Percentiles rank a stretch among this genome's conserved stretches.
Evolutionary conservation across 2,329 filamentous ascomycete genomes (phyloP).

Genomic region (Ophiocordyceps polyrhachis-furcata): DNA sequence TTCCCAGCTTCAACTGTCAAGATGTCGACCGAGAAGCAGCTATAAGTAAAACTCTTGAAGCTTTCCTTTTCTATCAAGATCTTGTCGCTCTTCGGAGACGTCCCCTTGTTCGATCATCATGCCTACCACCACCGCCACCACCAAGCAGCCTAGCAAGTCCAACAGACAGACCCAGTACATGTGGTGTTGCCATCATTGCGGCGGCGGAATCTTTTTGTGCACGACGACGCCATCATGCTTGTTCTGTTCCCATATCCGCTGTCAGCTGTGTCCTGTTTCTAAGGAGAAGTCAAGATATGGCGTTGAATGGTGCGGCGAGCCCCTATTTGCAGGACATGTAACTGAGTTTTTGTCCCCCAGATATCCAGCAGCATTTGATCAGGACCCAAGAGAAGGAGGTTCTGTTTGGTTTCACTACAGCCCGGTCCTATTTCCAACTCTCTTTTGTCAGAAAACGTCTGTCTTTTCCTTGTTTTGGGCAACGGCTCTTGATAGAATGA

Average conservation of each 20-base stretch:
- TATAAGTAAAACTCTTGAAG: too few species aligned
- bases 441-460: too few species aligned
- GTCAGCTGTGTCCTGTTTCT: background rate
- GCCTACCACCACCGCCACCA: background rate
- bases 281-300: background rate
- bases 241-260: conserved; percentile 1
- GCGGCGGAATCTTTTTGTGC: conserved; percentile 1
- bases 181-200: conserved; percentile 3
- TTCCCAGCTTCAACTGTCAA: background rate
- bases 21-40: background rate
- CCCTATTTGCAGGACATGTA: background rate
- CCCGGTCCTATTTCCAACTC: too few species aligned
- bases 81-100: background rate
- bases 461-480: too few species aligned
- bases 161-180: background rate
- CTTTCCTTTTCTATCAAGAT: background rate
- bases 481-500: too few species aligned
- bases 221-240: conserved; percentile 3
- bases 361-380: background rate
- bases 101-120: background rate
- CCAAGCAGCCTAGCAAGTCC: background rate
- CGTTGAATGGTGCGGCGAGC: background rate
- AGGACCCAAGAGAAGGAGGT: too few species aligned
- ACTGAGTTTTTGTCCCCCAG: background rate
- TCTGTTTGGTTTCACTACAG: too few species aligned